Percentiles rank a stretch among this genome's conserved stretches.
phyloP scores from a whole-genome alignment of 1,284 basidiomycete genomes.

The Tilletiopsis washingtonensis region DNA sequence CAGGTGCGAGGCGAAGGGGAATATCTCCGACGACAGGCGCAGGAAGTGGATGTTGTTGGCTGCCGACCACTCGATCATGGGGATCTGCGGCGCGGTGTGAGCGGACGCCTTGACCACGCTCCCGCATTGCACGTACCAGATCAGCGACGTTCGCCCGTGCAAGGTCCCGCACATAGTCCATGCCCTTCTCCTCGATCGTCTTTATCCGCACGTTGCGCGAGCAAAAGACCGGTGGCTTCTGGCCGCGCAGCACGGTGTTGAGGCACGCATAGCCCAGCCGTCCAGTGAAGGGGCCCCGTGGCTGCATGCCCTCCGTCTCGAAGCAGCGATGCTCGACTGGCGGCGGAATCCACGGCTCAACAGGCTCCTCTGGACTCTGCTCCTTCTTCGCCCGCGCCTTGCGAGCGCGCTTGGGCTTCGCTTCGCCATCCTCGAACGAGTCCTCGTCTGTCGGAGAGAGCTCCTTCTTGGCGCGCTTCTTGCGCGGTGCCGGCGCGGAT shows the following conservation, averaged over 20 bases:
- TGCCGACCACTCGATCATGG: slow-evolving; percentile 56
- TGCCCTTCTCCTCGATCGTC: slow-evolving; percentile 70
- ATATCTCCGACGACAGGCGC: slow-evolving; percentile 59
- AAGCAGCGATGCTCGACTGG: not conserved
- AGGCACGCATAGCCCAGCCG: slow-evolving; percentile 65
- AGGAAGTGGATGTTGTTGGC: slow-evolving; percentile 40
- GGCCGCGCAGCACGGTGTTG: slow-evolving; percentile 69
- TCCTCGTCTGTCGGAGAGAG: no score
- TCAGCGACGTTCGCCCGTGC: slow-evolving; percentile 62
- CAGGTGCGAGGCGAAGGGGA: slow-evolving; percentile 78
- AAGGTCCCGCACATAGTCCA: slow-evolving; percentile 69
- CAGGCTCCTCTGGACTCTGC: no score
- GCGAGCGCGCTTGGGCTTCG: no score
- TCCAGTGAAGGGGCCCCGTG: slow-evolving; percentile 9
- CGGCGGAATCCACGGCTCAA: not conserved
- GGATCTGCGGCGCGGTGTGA: slow-evolving; percentile 66
- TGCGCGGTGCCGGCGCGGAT: no score
- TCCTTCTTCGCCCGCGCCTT: no score
- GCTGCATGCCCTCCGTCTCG: not conserved
- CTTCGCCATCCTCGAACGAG: no score
- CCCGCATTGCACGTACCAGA: slow-evolving; percentile 12
- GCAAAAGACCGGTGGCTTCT: slow-evolving; percentile 66
- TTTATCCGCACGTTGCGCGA: slow-evolving; percentile 68
- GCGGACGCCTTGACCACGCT: not conserved
- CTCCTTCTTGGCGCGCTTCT: no score